phyloP scores from a whole-genome alignment of 805 yeast genomes.

The Ogataea neopini region DNA sequence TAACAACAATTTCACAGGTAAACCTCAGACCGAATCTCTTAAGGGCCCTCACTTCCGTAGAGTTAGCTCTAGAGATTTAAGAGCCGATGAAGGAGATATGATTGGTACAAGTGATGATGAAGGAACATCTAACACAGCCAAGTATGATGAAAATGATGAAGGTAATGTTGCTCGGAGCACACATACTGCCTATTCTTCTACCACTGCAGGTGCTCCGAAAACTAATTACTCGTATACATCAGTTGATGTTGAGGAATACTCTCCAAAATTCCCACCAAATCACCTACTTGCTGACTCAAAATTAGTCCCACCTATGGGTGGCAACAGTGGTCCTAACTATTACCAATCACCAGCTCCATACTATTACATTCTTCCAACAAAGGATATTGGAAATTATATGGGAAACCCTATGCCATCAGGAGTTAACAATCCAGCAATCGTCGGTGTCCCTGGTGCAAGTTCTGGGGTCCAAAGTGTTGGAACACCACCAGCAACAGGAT shows the following conservation, averaged over 20 bases:
- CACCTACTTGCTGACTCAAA: conserved; percentile 13
- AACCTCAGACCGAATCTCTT: conserved; percentile 5
- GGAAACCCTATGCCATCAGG: conserved; percentile 18
- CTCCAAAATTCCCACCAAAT: conserved; percentile 15
- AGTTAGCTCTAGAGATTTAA: conserved; percentile 10
- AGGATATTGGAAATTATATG: conserved; percentile 25
- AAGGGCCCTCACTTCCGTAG: conserved; percentile 9
- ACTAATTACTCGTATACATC: conserved; percentile 33
- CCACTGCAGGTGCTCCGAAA: conserved; percentile 29
- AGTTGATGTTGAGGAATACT: conserved; percentile 28
- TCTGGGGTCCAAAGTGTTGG: conserved; percentile 19
- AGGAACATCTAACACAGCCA: conserved; percentile 7
- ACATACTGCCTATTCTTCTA: conserved; percentile 29
- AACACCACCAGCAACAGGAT: conserved; percentile 27
- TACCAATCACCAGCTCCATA: conserved; percentile 28
- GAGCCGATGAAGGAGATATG: conserved; percentile 15
- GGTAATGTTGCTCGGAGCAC: conserved; percentile 26
- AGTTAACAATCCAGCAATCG: conserved; percentile 16
- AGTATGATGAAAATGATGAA: conserved; percentile 24
- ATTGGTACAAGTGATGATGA: conserved; percentile 21
- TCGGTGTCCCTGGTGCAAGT: conserved; percentile 15
- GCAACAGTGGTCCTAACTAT: conserved; percentile 19
- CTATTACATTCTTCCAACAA: conserved; percentile 32
- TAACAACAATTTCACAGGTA: conserved; percentile 8
- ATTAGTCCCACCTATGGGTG: conserved; percentile 13